These are phyloP conservation scores for Macrotyloma uniflorum DNA, from an alignment of 306 rosid species.

Conservation along the genomic window DNA sequence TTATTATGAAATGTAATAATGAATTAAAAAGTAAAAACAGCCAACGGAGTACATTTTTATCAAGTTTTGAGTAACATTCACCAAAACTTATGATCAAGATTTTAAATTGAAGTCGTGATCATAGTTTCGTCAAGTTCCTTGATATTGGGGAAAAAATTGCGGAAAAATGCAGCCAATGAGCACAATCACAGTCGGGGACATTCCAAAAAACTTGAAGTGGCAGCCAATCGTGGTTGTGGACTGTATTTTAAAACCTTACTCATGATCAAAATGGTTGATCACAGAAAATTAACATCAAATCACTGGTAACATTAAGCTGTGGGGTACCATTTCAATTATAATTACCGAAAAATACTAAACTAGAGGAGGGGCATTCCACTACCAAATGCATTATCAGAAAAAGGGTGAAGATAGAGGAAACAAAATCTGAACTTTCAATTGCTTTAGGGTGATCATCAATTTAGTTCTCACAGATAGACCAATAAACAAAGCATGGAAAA, in stretches of 20 bases:
- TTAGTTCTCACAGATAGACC: slow-evolving; percentile 2
- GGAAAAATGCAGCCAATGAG: neutral
- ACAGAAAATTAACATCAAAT: too few relatives aligned
- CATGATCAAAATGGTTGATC: neutral
- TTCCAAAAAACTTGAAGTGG: neutral
- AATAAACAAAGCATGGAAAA: neutral
- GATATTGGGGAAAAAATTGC: neutral
- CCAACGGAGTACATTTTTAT: neutral
- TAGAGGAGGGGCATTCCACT: neutral
- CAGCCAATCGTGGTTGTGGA: neutral
- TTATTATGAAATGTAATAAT: neutral
- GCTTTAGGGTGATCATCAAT: neutral
- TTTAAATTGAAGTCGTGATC: neutral
- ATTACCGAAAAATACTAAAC: neutral
- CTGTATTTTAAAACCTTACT: neutral
- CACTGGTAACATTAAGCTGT: neutral
- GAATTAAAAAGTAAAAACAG: neutral
- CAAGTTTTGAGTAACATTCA: neutral
- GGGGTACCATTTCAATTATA: neutral
- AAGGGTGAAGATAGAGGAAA: neutral
- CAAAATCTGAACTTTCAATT: neutral
- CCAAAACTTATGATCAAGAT: neutral
- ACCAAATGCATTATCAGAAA: neutral
- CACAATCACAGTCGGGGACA: neutral
- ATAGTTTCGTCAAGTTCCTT: neutral